These are phyloP conservation scores for Geotrichum restrictum DNA, from an alignment of 1,139 yeast genomes.

Conservation along the genomic window DNA sequence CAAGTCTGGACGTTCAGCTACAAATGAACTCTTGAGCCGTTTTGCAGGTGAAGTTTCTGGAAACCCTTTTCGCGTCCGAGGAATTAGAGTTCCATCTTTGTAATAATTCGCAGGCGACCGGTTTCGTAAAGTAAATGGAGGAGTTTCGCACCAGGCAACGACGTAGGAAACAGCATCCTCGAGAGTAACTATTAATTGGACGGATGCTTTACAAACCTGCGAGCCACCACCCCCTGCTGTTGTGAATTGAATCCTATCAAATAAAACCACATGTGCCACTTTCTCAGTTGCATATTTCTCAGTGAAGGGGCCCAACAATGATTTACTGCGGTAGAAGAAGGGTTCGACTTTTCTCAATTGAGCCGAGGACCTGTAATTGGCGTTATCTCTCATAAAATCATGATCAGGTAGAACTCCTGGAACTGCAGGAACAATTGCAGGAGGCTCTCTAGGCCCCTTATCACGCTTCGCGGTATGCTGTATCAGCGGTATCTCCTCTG, in stretches of 20 bases:
- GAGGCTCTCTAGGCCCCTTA: conserved; percentile 18
- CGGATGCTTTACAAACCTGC: conserved; percentile 16
- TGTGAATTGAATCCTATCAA: conserved; percentile 22
- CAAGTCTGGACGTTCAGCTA: conserved; percentile 17
- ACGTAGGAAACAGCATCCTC: conserved; percentile 19
- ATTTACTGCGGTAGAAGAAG: conserved; percentile 11
- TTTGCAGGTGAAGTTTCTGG: background rate
- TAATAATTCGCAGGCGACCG: conserved; percentile 20
- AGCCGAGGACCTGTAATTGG: conserved; percentile 18
- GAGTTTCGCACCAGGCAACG: conserved; percentile 22
- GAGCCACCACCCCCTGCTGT: conserved; percentile 22
- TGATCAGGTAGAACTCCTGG: conserved; percentile 22
- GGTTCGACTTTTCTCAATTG: conserved; percentile 18
- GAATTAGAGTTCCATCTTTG: conserved; percentile 17
- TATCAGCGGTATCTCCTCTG: conserved; percentile 18
- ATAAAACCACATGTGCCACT: conserved; percentile 19
- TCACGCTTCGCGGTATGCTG: conserved; percentile 22
- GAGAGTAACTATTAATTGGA: conserved; percentile 19
- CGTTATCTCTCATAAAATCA: conserved; percentile 19
- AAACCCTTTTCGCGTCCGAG: conserved; percentile 10
- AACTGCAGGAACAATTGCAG: conserved; percentile 20
- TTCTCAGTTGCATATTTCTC: conserved; percentile 18
- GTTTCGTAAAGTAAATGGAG: conserved; percentile 18
- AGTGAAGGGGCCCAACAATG: conserved; percentile 19
- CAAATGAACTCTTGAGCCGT: conserved; percentile 14